phyloP scores from a whole-genome alignment of 75 land plant species.

The Gnetum montanum region DNA sequence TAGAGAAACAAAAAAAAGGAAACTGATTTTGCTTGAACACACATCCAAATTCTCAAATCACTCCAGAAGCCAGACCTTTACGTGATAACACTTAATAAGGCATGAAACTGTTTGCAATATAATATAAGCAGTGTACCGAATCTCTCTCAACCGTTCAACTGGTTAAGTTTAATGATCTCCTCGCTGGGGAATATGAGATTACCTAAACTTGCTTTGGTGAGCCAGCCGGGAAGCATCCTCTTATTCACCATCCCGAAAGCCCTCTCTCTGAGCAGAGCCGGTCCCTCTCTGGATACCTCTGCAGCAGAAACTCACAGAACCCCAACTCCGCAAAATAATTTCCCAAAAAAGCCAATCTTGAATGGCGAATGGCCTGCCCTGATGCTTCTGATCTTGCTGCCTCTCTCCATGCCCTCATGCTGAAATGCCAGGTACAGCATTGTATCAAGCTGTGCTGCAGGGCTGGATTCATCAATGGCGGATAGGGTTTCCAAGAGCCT shows the following conservation, averaged over 20 bases:
- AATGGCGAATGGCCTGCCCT: conserved; percentile 69
- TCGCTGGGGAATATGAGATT: conserved; percentile 72
- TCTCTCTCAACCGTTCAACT: no score
- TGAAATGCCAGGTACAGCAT: conserved; percentile 85
- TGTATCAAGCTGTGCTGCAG: conserved; percentile 73
- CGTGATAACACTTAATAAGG: no score
- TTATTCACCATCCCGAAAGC: conserved; percentile 72
- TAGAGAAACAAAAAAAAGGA: no score
- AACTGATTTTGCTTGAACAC: no score
- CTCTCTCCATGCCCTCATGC: conserved; percentile 40
- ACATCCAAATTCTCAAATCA: no score
- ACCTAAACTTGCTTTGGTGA: conserved; percentile 75
- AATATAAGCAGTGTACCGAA: no score
- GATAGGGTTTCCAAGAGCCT: conserved; percentile 66
- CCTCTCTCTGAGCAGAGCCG: conserved; percentile 81
- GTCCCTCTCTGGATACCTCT: conserved; percentile 86
- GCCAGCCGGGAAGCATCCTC: conserved; percentile 58
- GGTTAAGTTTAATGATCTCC: conserved; percentile 41
- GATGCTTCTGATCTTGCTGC: conserved; percentile 41
- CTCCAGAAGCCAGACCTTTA: no score
- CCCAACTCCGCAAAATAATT: conserved; percentile 73
- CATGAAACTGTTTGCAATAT: no score
- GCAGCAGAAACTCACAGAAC: conserved; percentile 62
- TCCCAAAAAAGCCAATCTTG: conserved; percentile 80
- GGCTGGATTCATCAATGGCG: conserved; percentile 38